Base-by-base conservation (phyloP, 306 rosid genomes). In the Corylus avellana region DNA sequence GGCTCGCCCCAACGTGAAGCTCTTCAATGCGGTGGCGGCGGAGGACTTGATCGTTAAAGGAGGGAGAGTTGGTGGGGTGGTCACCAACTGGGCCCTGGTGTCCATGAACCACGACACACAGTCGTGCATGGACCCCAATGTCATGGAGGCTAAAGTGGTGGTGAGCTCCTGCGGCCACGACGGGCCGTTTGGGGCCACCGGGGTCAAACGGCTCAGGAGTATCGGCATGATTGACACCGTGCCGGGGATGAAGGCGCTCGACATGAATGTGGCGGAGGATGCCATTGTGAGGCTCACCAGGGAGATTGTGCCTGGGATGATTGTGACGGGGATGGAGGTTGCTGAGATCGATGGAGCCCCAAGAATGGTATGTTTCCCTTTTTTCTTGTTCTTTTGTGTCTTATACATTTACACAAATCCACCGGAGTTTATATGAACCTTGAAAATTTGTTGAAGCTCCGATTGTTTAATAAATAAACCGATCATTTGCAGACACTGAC, bases 241-340 rank as follows among this genome's bases (percentile, higher is more conserved):
- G 7, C 99, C 96, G 0, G 98, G 99, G 39, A 95, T 95, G 98
- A 95, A 93, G 89, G 98, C 99, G 0, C 82, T 93, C n/a, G 99
- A 95, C 63, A 95, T 93, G 99, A 95, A 95, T 69, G 11, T 92
- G 0, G 98, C 97, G 0, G 99, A 95, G 86, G 99, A 93, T 32
- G 99, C 97, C 25, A 91, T 95, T 84, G 98, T 95, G 17, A 29
- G 80, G 29, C 87, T 91, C 5, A 95, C 99, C 0, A 84, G 99
- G 70, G 99, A 95, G 80, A 58, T 95, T 44, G 99, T 95, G 5
- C 99, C 99, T 16, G 99, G 98, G 5, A 95, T 95, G 99, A 91
- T 95, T n/a, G 97, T 95, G 22, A 95, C 98, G 5, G 97, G 99
- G 58, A 95, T 95, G 99, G 99, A 95, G 66, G 98, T 95, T 73